These are phyloP conservation scores for Trypanosoma caninum DNA, from an alignment of 208 protist genomes.

Conservation along the genomic window DNA sequence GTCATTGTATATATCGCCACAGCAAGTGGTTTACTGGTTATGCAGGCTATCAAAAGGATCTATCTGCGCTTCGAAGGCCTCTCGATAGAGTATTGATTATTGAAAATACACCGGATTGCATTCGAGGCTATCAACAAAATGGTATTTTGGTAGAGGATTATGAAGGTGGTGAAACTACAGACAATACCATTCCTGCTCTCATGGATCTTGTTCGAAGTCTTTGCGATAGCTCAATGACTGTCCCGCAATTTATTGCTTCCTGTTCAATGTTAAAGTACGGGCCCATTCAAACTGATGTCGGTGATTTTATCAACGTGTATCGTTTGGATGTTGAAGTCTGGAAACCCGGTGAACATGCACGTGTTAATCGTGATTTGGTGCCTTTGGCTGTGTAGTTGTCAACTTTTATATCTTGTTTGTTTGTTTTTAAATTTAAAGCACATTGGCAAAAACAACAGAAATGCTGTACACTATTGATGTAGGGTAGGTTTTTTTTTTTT, in stretches of 20 bases:
- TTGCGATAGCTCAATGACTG: constrained; percentile 77
- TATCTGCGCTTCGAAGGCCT: constrained; percentile 78
- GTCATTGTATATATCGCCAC: constrained; percentile 93
- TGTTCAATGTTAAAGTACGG: constrained; percentile 64
- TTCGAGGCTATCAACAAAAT: constrained; percentile 90
- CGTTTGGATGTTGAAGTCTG: constrained; percentile 74
- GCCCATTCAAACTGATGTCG: constrained; percentile 87
- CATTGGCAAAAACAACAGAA: background rate
- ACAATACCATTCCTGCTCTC: constrained; percentile 88
- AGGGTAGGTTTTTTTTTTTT: too few species aligned
- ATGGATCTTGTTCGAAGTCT: constrained; percentile 74
- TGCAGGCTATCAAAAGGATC: constrained; percentile 90
- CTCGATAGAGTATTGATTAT: constrained; percentile 90
- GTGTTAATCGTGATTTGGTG: constrained; percentile 79
- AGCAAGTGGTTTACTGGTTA: constrained; percentile 93
- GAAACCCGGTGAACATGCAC: constrained; percentile 66
- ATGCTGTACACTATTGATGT: background rate
- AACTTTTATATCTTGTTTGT: background rate
- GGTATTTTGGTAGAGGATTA: constrained; percentile 92
- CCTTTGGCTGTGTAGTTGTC: background rate
- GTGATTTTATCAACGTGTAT: constrained; percentile 90
- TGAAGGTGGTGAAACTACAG: constrained; percentile 79
- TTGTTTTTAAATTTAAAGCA: too few species aligned
- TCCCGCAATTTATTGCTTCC: constrained; percentile 84
- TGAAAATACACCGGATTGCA: constrained; percentile 93